Base-by-base conservation (phyloP, 179 eudicot genomes). In the Spinacia oleracea region DNA sequence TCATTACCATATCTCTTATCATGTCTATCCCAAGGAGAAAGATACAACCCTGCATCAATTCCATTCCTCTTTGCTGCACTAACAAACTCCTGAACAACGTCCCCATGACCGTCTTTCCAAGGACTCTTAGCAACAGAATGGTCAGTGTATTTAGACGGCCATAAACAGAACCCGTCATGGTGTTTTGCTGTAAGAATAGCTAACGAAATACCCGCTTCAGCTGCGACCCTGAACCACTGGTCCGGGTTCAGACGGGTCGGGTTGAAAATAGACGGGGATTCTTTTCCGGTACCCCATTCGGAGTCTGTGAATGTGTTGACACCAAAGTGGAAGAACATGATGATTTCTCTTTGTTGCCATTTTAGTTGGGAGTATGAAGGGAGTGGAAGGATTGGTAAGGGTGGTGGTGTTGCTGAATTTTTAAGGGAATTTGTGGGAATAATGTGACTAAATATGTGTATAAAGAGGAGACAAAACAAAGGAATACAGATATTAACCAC, bases 11-110 rank as follows among this genome's bases (percentile, higher is more conserved):
- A 95, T 81, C 97, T 85, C 77, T 63, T 84, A 72, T 95, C 98
- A 84, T 95, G 98, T 4, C 90, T 84, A 76, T 95, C 98, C 98
- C 97, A 95, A 20, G 98, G 98, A 45, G 98, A 95, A 23, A 95
- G 85, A 63, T 95, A 95, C 79, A 95, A 64, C 2, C 97, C 98
- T 0, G 81, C 83, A 65, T 95, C 97, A 31, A 95, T 73, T 23
- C 93, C 95, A 9, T 89, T 87, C 12, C 74, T 83, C 72, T 78
- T 75, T 0, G 92, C 92, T 0, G 98, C 90, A 6, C 58, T 67
- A 1, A 87, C 91, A 73, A 95, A 87, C 70, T 90, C 95, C 21
- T 74, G 56, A 51, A 95, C 86, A 21, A 93, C 97, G 67, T 95
- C 98, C 1, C 97, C 98, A 42, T 74, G 87, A 20, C 98, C 98